Evolutionary conservation across 495 filamentous ascomycete species (phyloP), one percentile per base, ranked within the genome.

Genomic region (Trichocladium antarcticum): DNA sequence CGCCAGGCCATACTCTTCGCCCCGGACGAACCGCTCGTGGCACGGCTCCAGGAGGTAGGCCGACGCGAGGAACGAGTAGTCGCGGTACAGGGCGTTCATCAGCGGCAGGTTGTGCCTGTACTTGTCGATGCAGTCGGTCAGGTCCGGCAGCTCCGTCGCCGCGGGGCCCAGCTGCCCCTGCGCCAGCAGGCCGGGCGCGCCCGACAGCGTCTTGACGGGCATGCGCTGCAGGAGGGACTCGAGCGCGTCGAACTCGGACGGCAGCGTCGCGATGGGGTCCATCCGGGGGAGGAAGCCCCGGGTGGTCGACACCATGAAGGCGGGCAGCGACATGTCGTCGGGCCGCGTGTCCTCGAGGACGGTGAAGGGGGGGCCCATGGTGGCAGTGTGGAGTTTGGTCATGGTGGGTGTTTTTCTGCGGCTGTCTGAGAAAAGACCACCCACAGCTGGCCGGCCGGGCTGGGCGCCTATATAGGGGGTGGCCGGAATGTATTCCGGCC

Each of bases 21-120:
- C 83, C 15, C 75, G 74, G 45, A 82, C 63, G 56, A 76, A 81
- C 55, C 82, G 74, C 69, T 82, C 71, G 68, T 89, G 88, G 65
- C 89, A 95, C n/a, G 89, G 89, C 70, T 95, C 89, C n/a, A 95
- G 75, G 14, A 95, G 71, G 61, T 92, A 94, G 0, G 88, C 83
- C 12, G 84, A 89, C 1, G 87, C 85, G 3, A 95, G 68, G 69
- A 93, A 95, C 21, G 83, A 82, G 61, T 95, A 95, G 68, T 95
- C 89, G 20, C 89, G 72, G 65, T 93, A 94, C 45, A 90, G 67
- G 22, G 87, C 89, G 60, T 85, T 86, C 71, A 90, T 74, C 24
- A 83, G 69, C 15, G 81, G 81, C 16, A 88, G 71, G 63, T 95
- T 80, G 42, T 72, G 65, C 32, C 69, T 68, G 53, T 88, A 80